A percentile compares a stretch with the other conserved stretches of the same genome.
Evolutionary conservation across 1,284 basidiomycete species (phyloP).

Genomic region (Microbotryum violaceum): DNA sequence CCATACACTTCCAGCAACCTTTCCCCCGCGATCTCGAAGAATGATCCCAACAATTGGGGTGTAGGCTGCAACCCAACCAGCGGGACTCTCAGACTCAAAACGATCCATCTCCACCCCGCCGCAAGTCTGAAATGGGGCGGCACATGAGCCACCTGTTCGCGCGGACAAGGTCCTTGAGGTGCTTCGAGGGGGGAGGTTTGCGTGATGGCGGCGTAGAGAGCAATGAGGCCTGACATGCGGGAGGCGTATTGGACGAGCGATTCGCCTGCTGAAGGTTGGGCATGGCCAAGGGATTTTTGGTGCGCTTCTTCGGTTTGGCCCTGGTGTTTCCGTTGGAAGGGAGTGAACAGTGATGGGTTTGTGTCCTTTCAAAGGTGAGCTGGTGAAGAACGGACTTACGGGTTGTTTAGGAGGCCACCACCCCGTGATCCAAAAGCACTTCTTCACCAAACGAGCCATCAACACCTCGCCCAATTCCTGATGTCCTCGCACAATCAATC

Average conservation of each 20-base stretch:
- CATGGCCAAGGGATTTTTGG: slow-evolving; percentile 62
- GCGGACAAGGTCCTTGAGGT: slow-evolving; percentile 37
- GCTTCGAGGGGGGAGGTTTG: slow-evolving; percentile 43
- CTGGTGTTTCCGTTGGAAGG: slow-evolving; percentile 28
- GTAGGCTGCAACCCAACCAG: slow-evolving; percentile 35
- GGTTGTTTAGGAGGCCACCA: slow-evolving; percentile 41
- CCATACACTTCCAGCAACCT: slow-evolving; percentile 61
- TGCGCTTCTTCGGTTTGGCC: slow-evolving; percentile 51
- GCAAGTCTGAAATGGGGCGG: slow-evolving; percentile 54
- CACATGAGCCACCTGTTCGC: slow-evolving; percentile 43
- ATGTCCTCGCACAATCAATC: slow-evolving; percentile 51
- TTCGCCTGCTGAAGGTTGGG: slow-evolving; percentile 46
- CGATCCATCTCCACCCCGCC: slow-evolving; percentile 61
- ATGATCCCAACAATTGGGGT: slow-evolving; percentile 48
- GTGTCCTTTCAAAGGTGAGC: not conserved
- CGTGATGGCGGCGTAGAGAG: slow-evolving; percentile 79
- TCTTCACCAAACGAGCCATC: slow-evolving; percentile 76
- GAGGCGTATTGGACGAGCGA: slow-evolving; percentile 57
- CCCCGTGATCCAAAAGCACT: slow-evolving; percentile 53
- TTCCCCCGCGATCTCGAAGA: slow-evolving; percentile 62
- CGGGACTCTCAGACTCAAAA: slow-evolving; percentile 37
- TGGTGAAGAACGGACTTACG: slow-evolving; percentile 33
- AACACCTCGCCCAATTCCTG: slow-evolving; percentile 63
- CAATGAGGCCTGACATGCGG: slow-evolving; percentile 73
- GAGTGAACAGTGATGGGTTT: slow-evolving; percentile 38